Evolutionary conservation across 2,329 filamentous ascomycete genomes (phyloP), one percentile per base, ranked within the genome.

Genomic region (Penicillium sp.): DNA sequence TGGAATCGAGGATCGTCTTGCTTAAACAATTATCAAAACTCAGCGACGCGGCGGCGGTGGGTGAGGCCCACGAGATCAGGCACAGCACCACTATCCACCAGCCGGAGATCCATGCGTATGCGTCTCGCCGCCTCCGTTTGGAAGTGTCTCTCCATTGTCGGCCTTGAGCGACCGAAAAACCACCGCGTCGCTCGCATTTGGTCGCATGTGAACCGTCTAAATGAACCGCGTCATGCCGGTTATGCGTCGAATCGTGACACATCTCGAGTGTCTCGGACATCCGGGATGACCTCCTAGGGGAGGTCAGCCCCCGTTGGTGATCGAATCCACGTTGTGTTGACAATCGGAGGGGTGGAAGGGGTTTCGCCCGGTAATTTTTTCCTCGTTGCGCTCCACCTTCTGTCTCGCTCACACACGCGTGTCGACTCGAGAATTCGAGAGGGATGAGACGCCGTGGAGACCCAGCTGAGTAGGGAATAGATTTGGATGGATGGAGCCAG

Each of bases 11-110:
- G 52, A 83, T 82, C 57, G 82, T 79, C 48, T 80, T 74, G 48
- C 74, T 71, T 29, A 97, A 81, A 77, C 93, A 99, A 76, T 97
- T 96, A n/a, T 89, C 82, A 75, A 96, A 95, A 56, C 85, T 80
- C 59, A 97, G 78, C 65, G 86, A 84, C 45, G 86, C 91, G 48
- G 89, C 90, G 41, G 78, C 72, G 26, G 76, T 79, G 9, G 84
- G 80, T n/a, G 69, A 65, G n/a, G 63, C 47, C 50, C 63, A 59
- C 2, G 48, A 52, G 22, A 70, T 35, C 46, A 70, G 29, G 31
- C 70, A 57, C 41, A 73, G 11, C 44, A 70, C 31, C 33, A 60
- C 44, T 48, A 63, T 59, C 61, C 63, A 61, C 59, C 55, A 57
- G 48, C 47, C 29, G 16, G 48, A 31, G 33, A 39, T 49, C 56